Evolutionary conservation across 2,329 filamentous ascomycete genomes (phyloP).

Genomic region (Didymella pinodella): DNA sequence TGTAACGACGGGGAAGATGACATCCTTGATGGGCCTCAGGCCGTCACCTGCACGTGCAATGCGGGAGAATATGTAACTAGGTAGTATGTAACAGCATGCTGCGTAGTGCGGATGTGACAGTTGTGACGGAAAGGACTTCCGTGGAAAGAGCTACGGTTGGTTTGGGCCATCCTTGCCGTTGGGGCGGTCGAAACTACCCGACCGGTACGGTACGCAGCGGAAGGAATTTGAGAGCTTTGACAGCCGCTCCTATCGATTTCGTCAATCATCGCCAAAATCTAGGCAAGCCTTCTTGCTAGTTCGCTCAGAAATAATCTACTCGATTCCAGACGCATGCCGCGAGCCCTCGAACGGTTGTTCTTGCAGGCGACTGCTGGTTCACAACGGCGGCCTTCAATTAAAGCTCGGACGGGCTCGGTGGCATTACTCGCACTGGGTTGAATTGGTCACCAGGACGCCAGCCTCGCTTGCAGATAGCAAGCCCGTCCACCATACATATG

Average conservation of each 20-base stretch:
- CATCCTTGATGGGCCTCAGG: background rate
- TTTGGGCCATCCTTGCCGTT: conserved; percentile 4
- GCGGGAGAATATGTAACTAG: background rate
- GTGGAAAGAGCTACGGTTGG: conserved; percentile 1
- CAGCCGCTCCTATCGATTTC: background rate
- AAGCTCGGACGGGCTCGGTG: background rate
- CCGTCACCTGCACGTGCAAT: background rate
- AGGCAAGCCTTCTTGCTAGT: background rate
- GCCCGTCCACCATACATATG: background rate
- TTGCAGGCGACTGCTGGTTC: background rate
- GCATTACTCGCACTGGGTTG: background rate
- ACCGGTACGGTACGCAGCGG: background rate
- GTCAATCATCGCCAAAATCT: conserved; percentile 6
- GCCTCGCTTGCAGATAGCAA: conserved; percentile 2
- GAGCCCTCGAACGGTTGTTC: background rate
- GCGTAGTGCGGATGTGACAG: background rate
- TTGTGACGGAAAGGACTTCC: background rate
- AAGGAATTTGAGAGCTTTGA: conserved; percentile 13
- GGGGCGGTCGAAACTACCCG: conserved; percentile 2
- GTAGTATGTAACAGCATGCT: background rate
- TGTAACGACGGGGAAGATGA: background rate
- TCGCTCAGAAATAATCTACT: background rate
- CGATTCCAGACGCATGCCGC: background rate
- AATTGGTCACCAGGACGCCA: background rate
- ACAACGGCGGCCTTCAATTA: background rate